Evolutionary conservation across 2,329 filamentous ascomycete species (phyloP), one percentile per base, ranked within the genome.

Genomic region (Anisogramma anomala): DNA sequence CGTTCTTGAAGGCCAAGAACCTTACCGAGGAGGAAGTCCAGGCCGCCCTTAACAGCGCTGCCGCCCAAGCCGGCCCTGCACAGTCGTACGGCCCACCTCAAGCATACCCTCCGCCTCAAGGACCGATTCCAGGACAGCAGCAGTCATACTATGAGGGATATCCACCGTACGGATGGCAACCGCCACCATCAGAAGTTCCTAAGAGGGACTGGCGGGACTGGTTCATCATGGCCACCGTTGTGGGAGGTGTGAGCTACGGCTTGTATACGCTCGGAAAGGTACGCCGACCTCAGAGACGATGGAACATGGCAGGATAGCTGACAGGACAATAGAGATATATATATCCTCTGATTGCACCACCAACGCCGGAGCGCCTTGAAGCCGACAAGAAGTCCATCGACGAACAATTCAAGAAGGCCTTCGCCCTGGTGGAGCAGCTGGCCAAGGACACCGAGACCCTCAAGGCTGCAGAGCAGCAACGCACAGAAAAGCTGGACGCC

Each of bases 211-310:
- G 91, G 91, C 76, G 93, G 47, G 91, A 98, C 58, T 96, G 87
- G 84, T 98, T 98, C 64, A 96, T 98, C 62, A 94, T 96, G 86
- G 91, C 91, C 6, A 98, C 91, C 0, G 84, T 96, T 10, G 82
- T 93, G 48, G 82, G 87, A 43, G 86, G 88, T 36, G 80, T 95
- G 15, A 74, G 86, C 28, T 96, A 95, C 55, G 89, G 88, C 0
- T 63, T 94, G 17, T 98, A 91, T 58, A 76, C 81, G 49, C 73
- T 95, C 13, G 84, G 87, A 46, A 93, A 93, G 75, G 83, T 86
- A 66, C 27, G 58, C 20, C 22, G 7, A 5, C 10, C 3, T 4
- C 39, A 33, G 28, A 17, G 17, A 18, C 6, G 10, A 15, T 14
- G 8, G 15, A n/a, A 11, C 8, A 23, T 25, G 6, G 6, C 23